Evolutionary conservation across 2,329 filamentous ascomycete genomes (phyloP).

Genomic region (Cladophialophora immunda): DNA sequence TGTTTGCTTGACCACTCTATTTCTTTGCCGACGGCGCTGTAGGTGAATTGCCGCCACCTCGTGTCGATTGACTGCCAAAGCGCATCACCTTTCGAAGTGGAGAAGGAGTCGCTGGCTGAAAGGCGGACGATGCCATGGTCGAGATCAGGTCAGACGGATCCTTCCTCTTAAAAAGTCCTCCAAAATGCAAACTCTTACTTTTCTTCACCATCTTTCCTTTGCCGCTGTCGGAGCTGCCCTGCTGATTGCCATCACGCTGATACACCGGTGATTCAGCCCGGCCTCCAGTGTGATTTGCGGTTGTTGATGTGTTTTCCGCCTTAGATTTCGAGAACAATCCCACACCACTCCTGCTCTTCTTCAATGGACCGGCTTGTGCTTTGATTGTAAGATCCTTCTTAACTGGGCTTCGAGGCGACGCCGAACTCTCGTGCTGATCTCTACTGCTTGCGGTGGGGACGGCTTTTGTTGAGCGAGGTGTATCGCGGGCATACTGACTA

Average conservation of each 20-base stretch:
- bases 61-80: constrained; percentile 18
- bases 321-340: constrained; percentile 32
- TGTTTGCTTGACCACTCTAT: neutral
- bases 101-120: constrained; percentile 33
- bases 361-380: constrained; percentile 19
- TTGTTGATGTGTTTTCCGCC: constrained; percentile 1
- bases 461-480: constrained; percentile 25
- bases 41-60: constrained; percentile 13
- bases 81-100: constrained; percentile 34
- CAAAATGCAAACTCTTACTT: constrained; percentile 33
- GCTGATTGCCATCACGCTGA: constrained; percentile 22
- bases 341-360: constrained; percentile 35
- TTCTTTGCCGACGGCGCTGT: constrained; percentile 7
- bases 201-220: constrained; percentile 28
- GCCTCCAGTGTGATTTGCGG: neutral
- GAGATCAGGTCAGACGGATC: constrained; percentile 16
- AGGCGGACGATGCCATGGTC: constrained; percentile 13
- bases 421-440: constrained; percentile 13
- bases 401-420: constrained; percentile 28
- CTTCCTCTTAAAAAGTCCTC: constrained; percentile 33
- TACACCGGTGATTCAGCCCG: constrained; percentile 17
- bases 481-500: constrained; percentile 38
- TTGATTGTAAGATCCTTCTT: constrained; percentile 7
- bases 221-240: constrained; percentile 5
- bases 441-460: neutral